Percentiles rank a stretch among this genome's conserved stretches.
Conservation (phyloP, 148 eudicot genomes). For the Amaranthus palmeri region DNA sequence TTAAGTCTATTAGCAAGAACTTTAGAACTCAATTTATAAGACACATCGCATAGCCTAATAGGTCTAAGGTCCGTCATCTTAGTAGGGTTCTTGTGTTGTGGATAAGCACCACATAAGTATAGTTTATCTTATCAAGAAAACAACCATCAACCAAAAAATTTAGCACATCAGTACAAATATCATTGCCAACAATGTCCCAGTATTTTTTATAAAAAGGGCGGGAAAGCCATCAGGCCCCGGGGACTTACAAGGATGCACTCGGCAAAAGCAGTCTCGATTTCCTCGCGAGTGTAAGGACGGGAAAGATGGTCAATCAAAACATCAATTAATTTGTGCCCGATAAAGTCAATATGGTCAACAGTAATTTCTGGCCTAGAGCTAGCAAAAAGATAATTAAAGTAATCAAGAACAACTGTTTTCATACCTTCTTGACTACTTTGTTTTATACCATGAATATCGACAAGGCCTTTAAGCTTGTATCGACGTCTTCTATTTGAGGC, state of each 20-base stretch:
- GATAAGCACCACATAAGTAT: background rate
- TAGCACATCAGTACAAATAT: background rate
- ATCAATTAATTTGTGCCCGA: too few relatives aligned
- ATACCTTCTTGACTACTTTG: too few relatives aligned
- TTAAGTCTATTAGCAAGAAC: background rate
- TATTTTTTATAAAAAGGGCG: background rate
- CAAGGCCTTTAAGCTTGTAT: too few relatives aligned
- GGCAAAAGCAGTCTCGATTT: background rate
- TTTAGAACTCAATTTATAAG: background rate
- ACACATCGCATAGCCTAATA: background rate
- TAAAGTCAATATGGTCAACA: too few relatives aligned
- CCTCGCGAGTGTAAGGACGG: background rate
- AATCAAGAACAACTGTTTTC: too few relatives aligned
- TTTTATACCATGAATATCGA: too few relatives aligned
- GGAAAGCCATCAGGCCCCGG: background rate
- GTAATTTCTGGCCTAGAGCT: too few relatives aligned
- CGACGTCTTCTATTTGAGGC: too few relatives aligned
- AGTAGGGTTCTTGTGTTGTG: background rate
- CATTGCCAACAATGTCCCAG: background rate
- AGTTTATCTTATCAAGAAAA: background rate
- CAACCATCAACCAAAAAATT: background rate
- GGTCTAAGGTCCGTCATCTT: background rate
- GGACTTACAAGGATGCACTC: background rate
- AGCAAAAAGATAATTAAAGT: too few relatives aligned
- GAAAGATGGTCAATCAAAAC: too few relatives aligned